Evolutionary conservation across 306 rosid species (phyloP).

Genomic region (Castanea crenata): DNA sequence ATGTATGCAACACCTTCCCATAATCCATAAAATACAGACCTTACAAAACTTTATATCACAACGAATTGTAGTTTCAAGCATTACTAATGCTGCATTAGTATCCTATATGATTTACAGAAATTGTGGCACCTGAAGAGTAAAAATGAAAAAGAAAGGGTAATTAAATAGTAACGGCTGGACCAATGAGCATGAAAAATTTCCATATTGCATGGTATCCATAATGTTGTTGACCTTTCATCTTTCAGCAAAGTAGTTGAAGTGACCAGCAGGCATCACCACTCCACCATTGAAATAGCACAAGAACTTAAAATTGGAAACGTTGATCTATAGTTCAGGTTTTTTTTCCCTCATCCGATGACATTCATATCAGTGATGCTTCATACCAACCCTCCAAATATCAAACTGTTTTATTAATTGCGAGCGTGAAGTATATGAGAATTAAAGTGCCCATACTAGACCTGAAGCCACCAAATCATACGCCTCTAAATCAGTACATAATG

Average conservation of each 20-base stretch:
- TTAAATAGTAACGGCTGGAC: not conserved
- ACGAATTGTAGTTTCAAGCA: not conserved
- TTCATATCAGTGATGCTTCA: not conserved
- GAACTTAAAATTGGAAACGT: not conserved
- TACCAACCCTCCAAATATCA: not conserved
- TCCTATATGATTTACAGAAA: not conserved
- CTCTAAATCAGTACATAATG: not conserved
- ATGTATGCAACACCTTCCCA: too few species aligned
- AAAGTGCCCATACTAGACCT: slow-evolving; percentile 29
- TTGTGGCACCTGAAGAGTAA: not conserved
- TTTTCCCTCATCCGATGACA: not conserved
- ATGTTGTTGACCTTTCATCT: not conserved
- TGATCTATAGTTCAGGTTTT: too few species aligned
- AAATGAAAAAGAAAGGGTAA: not conserved
- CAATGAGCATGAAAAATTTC: not conserved
- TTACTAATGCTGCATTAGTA: not conserved
- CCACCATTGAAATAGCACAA: not conserved
- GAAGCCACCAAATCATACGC: not conserved
- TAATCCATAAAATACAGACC: not conserved
- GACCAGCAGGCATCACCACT: not conserved
- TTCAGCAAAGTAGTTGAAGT: not conserved
- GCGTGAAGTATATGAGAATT: slow-evolving; percentile 26
- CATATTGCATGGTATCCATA: not conserved
- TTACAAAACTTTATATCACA: not conserved
- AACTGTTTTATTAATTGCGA: slow-evolving; percentile 22